Conservation (phyloP, 2,329 filamentous ascomycete species). For the Madurella mycetomatis region DNA sequence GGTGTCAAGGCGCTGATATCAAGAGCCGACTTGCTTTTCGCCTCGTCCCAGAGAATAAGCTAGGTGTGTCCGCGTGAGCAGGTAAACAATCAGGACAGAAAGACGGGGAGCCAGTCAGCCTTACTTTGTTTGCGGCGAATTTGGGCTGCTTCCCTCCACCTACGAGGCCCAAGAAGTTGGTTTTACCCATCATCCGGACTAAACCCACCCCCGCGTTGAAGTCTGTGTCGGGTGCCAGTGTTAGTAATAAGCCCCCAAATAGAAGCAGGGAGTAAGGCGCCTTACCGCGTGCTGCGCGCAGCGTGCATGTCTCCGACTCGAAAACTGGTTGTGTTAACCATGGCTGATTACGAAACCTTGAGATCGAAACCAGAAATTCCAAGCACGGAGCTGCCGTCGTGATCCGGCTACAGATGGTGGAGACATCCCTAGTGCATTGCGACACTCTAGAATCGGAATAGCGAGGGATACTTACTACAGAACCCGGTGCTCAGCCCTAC, state of each 20-base stretch:
- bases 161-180: constrained; percentile 84
- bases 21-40: constrained; percentile 64
- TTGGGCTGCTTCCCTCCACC: constrained; percentile 83
- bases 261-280: background rate
- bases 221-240: constrained; percentile 40
- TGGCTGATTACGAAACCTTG: no score
- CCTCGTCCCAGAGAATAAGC: constrained; percentile 89
- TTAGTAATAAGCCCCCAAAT: background rate
- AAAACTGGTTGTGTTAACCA: constrained; percentile 54
- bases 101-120: background rate
- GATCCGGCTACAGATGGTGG: no score
- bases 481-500: constrained; percentile 84
- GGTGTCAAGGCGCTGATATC: constrained; percentile 79
- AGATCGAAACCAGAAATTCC: no score
- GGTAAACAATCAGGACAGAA: background rate
- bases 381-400: no score
- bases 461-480: constrained; percentile 53
- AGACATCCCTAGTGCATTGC: background rate
- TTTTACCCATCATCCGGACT: constrained; percentile 80
- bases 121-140: constrained; percentile 79
- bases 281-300: constrained; percentile 50
- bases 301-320: constrained; percentile 65
- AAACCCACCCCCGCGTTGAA: constrained; percentile 79
- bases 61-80: constrained; percentile 28
- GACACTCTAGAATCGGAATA: background rate